These are phyloP conservation scores for Epichloe brachyelytri DNA, from an alignment of 2,329 filamentous ascomycete species.

Conservation along the genomic window DNA sequence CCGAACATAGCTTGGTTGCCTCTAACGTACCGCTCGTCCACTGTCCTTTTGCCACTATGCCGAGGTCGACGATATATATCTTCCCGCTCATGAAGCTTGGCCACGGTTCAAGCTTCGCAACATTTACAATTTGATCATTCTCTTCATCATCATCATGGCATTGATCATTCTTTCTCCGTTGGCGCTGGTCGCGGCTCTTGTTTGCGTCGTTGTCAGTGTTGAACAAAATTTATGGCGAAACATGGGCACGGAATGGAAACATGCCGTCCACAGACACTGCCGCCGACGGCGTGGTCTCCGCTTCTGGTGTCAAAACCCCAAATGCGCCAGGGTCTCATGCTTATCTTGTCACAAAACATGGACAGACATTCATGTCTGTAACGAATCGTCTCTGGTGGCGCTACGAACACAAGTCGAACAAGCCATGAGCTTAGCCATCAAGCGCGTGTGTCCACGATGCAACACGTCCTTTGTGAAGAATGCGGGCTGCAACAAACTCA, in stretches of 20 bases:
- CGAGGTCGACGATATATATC: conserved; percentile 68
- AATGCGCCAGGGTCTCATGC: conserved; percentile 62
- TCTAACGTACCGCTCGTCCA: conserved; percentile 63
- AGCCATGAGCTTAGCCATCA: conserved; percentile 86
- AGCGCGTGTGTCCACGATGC: conserved; percentile 87
- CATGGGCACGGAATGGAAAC: conserved; percentile 35
- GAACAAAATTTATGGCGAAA: conserved; percentile 28
- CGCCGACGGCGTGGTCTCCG: conserved; percentile 59
- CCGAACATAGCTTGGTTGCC: conserved; percentile 61
- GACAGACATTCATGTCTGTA: conserved; percentile 81
- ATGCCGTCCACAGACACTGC: conserved; percentile 53
- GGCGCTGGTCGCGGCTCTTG: conserved; percentile 32
- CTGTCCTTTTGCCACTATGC: conserved; percentile 85
- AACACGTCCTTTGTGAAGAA: conserved; percentile 87
- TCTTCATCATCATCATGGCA: conserved; percentile 39
- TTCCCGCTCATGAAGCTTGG: conserved; percentile 39
- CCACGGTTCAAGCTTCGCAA: conserved; percentile 44
- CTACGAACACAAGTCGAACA: conserved; percentile 83
- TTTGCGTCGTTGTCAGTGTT: conserved; percentile 31
- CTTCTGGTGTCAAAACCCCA: conserved; percentile 62
- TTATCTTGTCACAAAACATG: conserved; percentile 71
- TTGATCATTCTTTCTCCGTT: conserved; percentile 44
- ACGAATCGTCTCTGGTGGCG: conserved; percentile 69
- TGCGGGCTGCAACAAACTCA: conserved; percentile 91
- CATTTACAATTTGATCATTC: conserved; percentile 33